These are phyloP conservation scores for Paraglomus occultum DNA, from an alignment of 192 early-diverging fungal genomes.

Conservation along the genomic window DNA sequence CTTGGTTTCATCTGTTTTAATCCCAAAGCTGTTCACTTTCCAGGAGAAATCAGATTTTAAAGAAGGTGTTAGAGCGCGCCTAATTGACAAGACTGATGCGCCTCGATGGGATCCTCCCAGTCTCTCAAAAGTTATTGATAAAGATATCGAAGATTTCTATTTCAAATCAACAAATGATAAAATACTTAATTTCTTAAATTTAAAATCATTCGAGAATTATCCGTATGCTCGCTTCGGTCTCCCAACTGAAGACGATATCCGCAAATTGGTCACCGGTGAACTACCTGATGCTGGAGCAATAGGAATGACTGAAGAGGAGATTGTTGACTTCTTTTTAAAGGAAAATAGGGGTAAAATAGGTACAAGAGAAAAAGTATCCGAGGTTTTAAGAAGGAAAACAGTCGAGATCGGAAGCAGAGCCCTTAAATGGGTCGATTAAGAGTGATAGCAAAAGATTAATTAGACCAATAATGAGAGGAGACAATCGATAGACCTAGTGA, in stretches of 20 bases:
- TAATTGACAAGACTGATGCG: slow-evolving; percentile 64
- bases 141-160: slow-evolving; percentile 53
- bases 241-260: slow-evolving; percentile 66
- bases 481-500: no score
- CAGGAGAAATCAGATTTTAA: slow-evolving; percentile 74
- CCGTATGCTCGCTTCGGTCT: slow-evolving; percentile 61
- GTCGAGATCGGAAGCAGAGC: slow-evolving; percentile 32
- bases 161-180: slow-evolving; percentile 42
- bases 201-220: slow-evolving; percentile 48
- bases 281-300: slow-evolving; percentile 60
- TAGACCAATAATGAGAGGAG: neutral
- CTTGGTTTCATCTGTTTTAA: neutral
- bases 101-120: slow-evolving; percentile 75
- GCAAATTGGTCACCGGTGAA: slow-evolving; percentile 61
- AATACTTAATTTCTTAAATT: slow-evolving; percentile 42
- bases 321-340: slow-evolving; percentile 59
- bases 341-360: slow-evolving; percentile 66
- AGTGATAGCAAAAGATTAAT: neutral
- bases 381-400: slow-evolving; percentile 56
- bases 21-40: neutral
- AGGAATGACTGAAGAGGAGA: slow-evolving; percentile 52
- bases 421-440: slow-evolving; percentile 40
- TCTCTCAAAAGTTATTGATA: slow-evolving; percentile 49
- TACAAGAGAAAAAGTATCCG: slow-evolving; percentile 61
- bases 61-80: slow-evolving; percentile 80